Evolutionary conservation across 2,329 filamentous ascomycete genomes (phyloP).

Genomic region (Aspergillus vadensis): DNA sequence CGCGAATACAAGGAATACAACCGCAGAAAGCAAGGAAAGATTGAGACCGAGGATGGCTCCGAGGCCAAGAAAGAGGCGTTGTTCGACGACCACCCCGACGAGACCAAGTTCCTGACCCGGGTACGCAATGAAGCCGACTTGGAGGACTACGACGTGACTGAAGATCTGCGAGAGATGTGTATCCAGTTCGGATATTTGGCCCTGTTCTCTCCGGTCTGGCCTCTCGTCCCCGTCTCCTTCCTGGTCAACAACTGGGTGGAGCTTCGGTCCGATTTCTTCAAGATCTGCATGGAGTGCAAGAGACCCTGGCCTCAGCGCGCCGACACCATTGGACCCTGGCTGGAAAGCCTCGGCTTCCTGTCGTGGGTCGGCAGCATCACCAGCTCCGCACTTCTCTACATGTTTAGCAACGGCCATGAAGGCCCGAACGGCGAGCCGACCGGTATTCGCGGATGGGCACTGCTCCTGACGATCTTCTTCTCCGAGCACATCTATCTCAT

Average conservation of each 20-base stretch:
- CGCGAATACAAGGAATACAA: slow-evolving; percentile 63
- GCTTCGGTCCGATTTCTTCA: slow-evolving; percentile 88
- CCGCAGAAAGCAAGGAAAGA: slow-evolving; percentile 30
- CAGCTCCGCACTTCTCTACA: slow-evolving; percentile 81
- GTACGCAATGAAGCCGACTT: slow-evolving; percentile 85
- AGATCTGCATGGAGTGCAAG: slow-evolving; percentile 88
- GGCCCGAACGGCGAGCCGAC: slow-evolving; percentile 46
- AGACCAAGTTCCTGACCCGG: slow-evolving; percentile 76
- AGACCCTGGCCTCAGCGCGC: slow-evolving; percentile 85
- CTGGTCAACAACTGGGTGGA: slow-evolving; percentile 97
- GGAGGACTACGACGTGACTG: slow-evolving; percentile 85
- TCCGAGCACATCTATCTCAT: slow-evolving; percentile 89
- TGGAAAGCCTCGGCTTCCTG: slow-evolving; percentile 82
- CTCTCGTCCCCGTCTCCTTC: slow-evolving; percentile 83
- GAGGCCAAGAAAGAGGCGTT: slow-evolving; percentile 39
- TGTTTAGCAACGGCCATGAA: slow-evolving; percentile 73
- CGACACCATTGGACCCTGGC: slow-evolving; percentile 95
- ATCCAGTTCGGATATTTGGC: slow-evolving; percentile 88
- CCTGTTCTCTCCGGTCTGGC: slow-evolving; percentile 93
- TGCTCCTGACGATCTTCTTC: slow-evolving; percentile 79
- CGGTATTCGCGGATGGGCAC: slow-evolving; percentile 74
- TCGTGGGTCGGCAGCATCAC: slow-evolving; percentile 93
- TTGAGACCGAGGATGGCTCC: slow-evolving; percentile 20
- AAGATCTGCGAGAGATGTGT: slow-evolving; percentile 91
- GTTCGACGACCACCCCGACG: slow-evolving; percentile 71